phyloP scores from a whole-genome alignment of 164 flowering plant genomes.

The Sextonia rubra region DNA sequence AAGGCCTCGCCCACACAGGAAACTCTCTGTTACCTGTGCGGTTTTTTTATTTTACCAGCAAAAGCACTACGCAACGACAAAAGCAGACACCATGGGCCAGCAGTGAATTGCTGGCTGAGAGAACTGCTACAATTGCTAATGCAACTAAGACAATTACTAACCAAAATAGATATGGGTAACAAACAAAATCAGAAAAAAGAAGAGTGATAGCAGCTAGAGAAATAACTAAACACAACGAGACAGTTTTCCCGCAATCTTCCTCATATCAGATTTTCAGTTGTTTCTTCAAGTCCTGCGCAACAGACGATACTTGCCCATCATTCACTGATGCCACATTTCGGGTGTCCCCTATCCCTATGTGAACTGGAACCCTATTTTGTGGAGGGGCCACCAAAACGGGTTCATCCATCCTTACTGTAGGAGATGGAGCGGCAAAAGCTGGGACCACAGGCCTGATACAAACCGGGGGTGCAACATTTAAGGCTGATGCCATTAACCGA shows the following conservation, averaged over 20 bases:
- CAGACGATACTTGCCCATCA: not conserved
- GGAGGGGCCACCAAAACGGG: conserved; percentile 36
- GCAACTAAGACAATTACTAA: not conserved
- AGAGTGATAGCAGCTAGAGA: too few species aligned
- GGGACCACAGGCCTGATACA: conserved; percentile 35
- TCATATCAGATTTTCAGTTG: conserved; percentile 1
- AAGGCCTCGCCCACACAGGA: too few species aligned
- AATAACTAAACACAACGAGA: too few species aligned
- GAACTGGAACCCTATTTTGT: conserved; percentile 16
- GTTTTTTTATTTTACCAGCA: too few species aligned
- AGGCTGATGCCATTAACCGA: conserved; percentile 33
- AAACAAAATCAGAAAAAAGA: too few species aligned
- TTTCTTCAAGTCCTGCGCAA: not conserved
- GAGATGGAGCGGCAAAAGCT: conserved; percentile 33
- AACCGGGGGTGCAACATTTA: conserved; percentile 34
- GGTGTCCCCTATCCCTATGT: conserved; percentile 20
- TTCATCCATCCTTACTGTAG: conserved; percentile 8
- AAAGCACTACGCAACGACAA: too few species aligned
- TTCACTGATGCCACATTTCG: not conserved
- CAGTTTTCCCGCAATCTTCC: not conserved
- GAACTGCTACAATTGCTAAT: not conserved
- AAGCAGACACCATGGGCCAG: too few species aligned
- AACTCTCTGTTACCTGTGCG: too few species aligned
- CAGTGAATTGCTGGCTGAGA: too few species aligned
- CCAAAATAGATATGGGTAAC: too few species aligned